These are phyloP conservation scores for Zalaria obscura DNA, from an alignment of 2,329 filamentous ascomycete genomes.

Conservation along the genomic window DNA sequence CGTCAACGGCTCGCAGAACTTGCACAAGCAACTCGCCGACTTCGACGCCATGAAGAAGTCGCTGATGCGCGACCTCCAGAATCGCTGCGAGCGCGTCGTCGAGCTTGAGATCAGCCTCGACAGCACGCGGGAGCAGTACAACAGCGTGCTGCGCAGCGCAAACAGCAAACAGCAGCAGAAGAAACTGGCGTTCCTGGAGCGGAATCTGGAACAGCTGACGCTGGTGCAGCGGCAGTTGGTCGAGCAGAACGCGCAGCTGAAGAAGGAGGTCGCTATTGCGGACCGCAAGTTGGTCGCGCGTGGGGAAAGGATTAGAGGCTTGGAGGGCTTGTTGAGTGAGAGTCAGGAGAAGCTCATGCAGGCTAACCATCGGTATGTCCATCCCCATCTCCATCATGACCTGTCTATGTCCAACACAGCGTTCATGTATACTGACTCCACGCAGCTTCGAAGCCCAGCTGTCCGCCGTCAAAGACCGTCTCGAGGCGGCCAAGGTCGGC, in stretches of 20 bases:
- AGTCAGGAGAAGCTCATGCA: constrained; percentile 97
- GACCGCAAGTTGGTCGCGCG: constrained; percentile 92
- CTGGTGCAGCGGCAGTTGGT: constrained; percentile 95
- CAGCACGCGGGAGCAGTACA: constrained; percentile 96
- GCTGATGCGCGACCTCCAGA: constrained; percentile 95
- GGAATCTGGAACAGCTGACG: constrained; percentile 93
- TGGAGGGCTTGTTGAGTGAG: constrained; percentile 85
- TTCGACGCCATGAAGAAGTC: constrained; percentile 99
- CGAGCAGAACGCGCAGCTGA: constrained; percentile 90
- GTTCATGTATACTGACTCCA: constrained; percentile 7
- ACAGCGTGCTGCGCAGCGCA: constrained; percentile 88
- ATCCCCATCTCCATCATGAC: not conserved
- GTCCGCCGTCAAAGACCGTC: constrained; percentile 89
- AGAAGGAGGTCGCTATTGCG: constrained; percentile 98
- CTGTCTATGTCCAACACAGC: not conserved
- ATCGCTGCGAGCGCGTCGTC: constrained; percentile 90
- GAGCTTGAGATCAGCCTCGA: constrained; percentile 96
- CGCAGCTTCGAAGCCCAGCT: constrained; percentile 90
- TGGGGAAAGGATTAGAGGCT: constrained; percentile 90
- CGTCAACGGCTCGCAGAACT: constrained; percentile 56
- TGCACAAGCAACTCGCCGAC: constrained; percentile 95
- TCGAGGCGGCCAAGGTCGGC: constrained; percentile 86
- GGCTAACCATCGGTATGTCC: constrained; percentile 83
- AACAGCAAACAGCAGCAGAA: constrained; percentile 99
- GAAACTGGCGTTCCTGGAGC: constrained; percentile 99